Base-by-base conservation (phyloP, 169 alveolate genomes). In the Babesia microti region DNA sequence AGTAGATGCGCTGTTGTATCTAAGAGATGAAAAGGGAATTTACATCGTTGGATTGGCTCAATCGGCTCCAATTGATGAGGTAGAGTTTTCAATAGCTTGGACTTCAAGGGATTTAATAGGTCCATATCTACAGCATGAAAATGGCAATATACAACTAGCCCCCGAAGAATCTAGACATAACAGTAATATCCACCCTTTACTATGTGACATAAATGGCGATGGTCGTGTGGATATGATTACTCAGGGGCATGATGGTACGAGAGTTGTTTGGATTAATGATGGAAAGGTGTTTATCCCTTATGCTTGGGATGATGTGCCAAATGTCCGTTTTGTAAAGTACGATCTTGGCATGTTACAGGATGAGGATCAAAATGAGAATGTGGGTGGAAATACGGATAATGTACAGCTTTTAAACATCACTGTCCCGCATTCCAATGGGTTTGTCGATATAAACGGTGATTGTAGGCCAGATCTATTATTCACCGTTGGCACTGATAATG, bases 401-500 rank as follows among this genome's bases (percentile, higher is more conserved):
- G 30, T 18, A 47, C 71, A 59, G 14, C 39, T 52, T n/a, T 37
- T 28, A 5, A 51, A 59, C 56, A 75, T 73, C 41, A 74, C 66
- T 12, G 52, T 59, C 23, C 87, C 83, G 23, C 87, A 82, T 52
- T 79, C 89, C 6, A 71, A 80, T 12, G 86, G 89, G 11, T 72
- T 82, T 39, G 84, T 82, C 32, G 90, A 82, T 55, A 66, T 82
- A 49, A 71, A 82, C 42, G 90, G 90, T 5, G 90, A 82, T 48
- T 79, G 89, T 44, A 80, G 87, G 41, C 56, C 90, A 1, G 90
- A 82, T 51, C 54, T 82, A 36, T 84, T 82, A 1, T 78, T 82
- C 28, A 70, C 70, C 23, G 68, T 78, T 6, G 47, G 67, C 32
- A 32, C 68, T 50, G 68, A 57, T 30, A 33, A 48, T 4, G 27